phyloP scores from a whole-genome alignment of 169 alveolate genomes.

The Plasmodium berghei region DNA sequence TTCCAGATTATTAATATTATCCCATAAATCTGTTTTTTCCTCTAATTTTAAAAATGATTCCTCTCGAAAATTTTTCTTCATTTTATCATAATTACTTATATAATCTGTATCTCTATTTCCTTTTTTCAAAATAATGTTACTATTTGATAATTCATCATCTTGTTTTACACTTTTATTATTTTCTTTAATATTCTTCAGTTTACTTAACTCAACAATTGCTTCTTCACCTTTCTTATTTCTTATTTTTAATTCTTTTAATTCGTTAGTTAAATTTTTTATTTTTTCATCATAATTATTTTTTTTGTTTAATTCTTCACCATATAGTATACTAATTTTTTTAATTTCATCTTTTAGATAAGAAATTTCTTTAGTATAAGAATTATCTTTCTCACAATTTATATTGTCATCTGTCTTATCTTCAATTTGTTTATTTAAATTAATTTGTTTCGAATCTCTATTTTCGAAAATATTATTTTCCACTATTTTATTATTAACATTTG shows the following conservation, averaged over 20 bases:
- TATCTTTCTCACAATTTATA: background rate
- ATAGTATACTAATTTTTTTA: constrained; percentile 32
- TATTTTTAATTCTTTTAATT: constrained; percentile 16
- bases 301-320: constrained; percentile 47
- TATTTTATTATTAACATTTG: background rate
- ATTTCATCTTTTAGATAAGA: constrained; percentile 42
- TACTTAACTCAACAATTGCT: constrained; percentile 4
- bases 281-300: constrained; percentile 56
- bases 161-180: background rate
- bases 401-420: background rate
- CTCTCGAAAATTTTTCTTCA: background rate
- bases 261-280: background rate
- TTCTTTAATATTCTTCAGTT: background rate
- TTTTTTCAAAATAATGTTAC: background rate
- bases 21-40: background rate
- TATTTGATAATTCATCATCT: background rate
- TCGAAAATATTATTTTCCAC: background rate
- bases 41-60: background rate
- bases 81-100: background rate
- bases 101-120: background rate
- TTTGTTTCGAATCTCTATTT: background rate
- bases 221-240: constrained; percentile 28
- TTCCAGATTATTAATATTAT: constrained; percentile 2
- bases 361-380: constrained; percentile 5
- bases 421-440: background rate